A percentile compares a stretch with the other conserved stretches of the same genome.
These are phyloP conservation scores for Quercus engelmannii DNA, from an alignment of 306 rosid genomes.

Conservation along the genomic window DNA sequence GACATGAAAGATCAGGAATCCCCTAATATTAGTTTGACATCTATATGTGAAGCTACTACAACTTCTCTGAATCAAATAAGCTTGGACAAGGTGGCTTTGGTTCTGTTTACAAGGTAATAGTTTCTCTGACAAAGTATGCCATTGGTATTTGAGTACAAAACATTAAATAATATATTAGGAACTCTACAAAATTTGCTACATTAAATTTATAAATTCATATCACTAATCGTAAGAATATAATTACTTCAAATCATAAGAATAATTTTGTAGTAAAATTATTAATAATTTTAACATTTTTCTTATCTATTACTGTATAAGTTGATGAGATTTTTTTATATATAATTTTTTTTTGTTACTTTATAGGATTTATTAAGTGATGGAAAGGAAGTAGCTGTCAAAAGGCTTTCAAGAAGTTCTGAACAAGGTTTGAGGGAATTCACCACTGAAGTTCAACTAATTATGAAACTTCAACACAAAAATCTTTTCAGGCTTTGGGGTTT, in stretches of 20 bases:
- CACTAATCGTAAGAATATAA: no score
- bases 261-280: no score
- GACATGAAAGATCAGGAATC: slow-evolving; percentile 18
- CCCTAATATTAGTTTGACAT: slow-evolving; percentile 40
- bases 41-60: slow-evolving; percentile 50
- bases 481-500: slow-evolving; percentile 70
- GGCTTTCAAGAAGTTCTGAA: slow-evolving; percentile 51
- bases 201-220: no score
- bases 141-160: no score
- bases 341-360: not conserved
- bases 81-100: slow-evolving; percentile 86
- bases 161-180: no score
- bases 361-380: slow-evolving; percentile 45
- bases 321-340: no score
- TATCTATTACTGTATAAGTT: no score
- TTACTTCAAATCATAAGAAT: no score
- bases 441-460: slow-evolving; percentile 51
- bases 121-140: no score
- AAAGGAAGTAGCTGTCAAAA: slow-evolving; percentile 61
- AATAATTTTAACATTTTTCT: no score
- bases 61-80: slow-evolving; percentile 51
- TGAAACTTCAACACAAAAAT: slow-evolving; percentile 72
- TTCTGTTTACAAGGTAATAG: slow-evolving; percentile 50
- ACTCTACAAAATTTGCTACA: no score
- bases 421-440: slow-evolving; percentile 62